A percentile compares a stretch with the other conserved stretches of the same genome.
Conservation (phyloP, 1,139 yeast species). For the Blastobotrys buckinghamii region DNA sequence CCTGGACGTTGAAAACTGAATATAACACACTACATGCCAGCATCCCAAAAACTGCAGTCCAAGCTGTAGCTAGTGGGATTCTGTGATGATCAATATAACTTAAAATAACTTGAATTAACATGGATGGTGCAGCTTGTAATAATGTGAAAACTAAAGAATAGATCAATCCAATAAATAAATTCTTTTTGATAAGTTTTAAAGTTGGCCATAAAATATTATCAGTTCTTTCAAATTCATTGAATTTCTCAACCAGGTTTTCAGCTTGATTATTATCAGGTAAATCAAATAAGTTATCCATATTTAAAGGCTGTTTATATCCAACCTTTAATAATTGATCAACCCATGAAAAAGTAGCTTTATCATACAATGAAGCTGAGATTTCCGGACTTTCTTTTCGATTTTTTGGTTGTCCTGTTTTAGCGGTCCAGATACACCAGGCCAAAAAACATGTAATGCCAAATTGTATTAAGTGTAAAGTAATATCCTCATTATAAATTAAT, state of each 20-base stretch:
- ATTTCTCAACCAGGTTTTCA: background rate
- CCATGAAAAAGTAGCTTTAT: background rate
- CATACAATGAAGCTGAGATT: background rate
- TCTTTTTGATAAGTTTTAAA: background rate
- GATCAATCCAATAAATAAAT: background rate
- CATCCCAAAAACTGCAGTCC: slow-evolving; percentile 10
- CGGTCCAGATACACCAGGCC: background rate
- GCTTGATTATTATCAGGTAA: background rate
- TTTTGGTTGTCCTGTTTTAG: background rate
- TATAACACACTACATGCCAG: background rate
- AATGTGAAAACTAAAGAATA: slow-evolving; percentile 45
- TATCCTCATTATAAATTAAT: background rate
- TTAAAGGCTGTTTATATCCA: background rate
- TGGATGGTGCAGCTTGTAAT: slow-evolving; percentile 54
- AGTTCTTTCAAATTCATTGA: background rate
- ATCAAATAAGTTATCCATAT: background rate
- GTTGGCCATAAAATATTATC: background rate
- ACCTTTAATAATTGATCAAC: background rate
- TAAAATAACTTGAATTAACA: slow-evolving; percentile 32
- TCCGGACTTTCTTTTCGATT: background rate
- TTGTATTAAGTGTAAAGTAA: background rate
- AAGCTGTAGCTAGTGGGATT: slow-evolving; percentile 54
- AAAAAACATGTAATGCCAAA: background rate
- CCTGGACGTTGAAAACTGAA: background rate
- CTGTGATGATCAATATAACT: slow-evolving; percentile 57